These are phyloP conservation scores for Lanmaoa pseudosensibilis DNA, from an alignment of 768 basidiomycete genomes.

Conservation along the genomic window DNA sequence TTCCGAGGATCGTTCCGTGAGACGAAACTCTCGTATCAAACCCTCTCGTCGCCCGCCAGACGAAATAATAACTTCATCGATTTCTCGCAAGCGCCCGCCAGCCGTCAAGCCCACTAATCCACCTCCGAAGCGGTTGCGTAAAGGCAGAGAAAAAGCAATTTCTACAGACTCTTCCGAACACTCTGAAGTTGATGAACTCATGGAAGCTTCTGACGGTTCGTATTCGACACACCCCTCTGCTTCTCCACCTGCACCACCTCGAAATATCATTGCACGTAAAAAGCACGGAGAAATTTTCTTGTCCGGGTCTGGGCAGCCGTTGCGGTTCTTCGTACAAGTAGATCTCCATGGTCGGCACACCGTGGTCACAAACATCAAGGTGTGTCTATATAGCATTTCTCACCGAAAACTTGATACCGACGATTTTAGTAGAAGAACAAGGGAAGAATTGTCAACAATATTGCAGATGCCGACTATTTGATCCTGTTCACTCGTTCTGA, in stretches of 20 bases:
- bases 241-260: slow-evolving; percentile 16
- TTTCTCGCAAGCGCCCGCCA: slow-evolving; percentile 26
- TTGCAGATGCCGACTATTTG: slow-evolving; percentile 59
- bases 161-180: slow-evolving; percentile 20
- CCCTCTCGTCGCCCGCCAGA: slow-evolving; percentile 2
- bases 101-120: slow-evolving; percentile 16
- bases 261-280: slow-evolving; percentile 16
- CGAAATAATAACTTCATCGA: slow-evolving; percentile 7
- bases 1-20: slow-evolving; percentile 8
- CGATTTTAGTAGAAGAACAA: slow-evolving; percentile 54
- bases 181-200: slow-evolving; percentile 16
- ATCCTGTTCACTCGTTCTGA: slow-evolving; percentile 55
- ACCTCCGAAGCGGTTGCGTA: slow-evolving; percentile 24
- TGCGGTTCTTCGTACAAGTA: slow-evolving; percentile 68
- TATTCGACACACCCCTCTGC: slow-evolving; percentile 13
- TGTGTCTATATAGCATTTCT: slow-evolving; percentile 26
- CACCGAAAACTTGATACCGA: neutral
- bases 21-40: slow-evolving; percentile 8
- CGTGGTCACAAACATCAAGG: slow-evolving; percentile 61
- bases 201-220: slow-evolving; percentile 8
- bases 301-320: slow-evolving; percentile 39
- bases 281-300: slow-evolving; percentile 43
- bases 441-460: slow-evolving; percentile 54
- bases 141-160: slow-evolving; percentile 30
- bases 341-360: slow-evolving; percentile 55